Conservation (phyloP, 768 basidiomycete genomes). For the Rhizopogon vinicolor region DNA sequence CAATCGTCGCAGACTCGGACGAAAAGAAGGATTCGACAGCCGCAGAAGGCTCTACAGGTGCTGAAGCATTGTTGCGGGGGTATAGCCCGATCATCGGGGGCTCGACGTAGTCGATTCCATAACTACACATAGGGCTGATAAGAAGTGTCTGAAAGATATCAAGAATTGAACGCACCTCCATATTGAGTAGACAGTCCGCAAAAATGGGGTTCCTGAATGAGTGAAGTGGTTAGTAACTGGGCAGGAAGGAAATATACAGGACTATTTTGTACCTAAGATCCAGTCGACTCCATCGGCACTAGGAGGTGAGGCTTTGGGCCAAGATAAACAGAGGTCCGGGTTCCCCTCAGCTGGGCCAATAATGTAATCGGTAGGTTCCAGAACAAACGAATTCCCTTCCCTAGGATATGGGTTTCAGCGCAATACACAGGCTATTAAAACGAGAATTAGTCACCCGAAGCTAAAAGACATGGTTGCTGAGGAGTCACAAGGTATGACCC, state of each 20-base stretch:
- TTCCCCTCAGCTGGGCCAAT: conserved; percentile 65
- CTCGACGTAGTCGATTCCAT: conserved; percentile 70
- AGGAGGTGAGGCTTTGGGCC: conserved; percentile 66
- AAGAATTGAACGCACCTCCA: conserved; percentile 50
- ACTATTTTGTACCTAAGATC: conserved; percentile 58
- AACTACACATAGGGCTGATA: conserved; percentile 35
- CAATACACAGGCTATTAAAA: not conserved
- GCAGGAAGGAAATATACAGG: not conserved
- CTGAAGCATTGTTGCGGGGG: conserved; percentile 44
- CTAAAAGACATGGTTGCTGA: conserved; percentile 55
- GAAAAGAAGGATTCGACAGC: conserved; percentile 50
- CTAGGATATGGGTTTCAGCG: conserved; percentile 10
- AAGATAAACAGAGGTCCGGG: conserved; percentile 65
- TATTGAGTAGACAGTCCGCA: conserved; percentile 74
- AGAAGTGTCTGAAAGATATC: not conserved
- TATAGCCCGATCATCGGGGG: conserved; percentile 79
- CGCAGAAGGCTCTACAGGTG: conserved; percentile 35
- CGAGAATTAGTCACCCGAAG: conserved; percentile 51
- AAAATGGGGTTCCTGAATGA: conserved; percentile 52
- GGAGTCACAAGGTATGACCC: conserved; percentile 72
- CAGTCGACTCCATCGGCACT: conserved; percentile 76
- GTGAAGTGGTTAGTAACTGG: not conserved
- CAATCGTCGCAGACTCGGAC: conserved; percentile 56
- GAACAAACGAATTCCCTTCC: conserved; percentile 39
- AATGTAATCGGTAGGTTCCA: conserved; percentile 74